Conservation (phyloP, 257 asterid genomes). For the Lantana camara region DNA sequence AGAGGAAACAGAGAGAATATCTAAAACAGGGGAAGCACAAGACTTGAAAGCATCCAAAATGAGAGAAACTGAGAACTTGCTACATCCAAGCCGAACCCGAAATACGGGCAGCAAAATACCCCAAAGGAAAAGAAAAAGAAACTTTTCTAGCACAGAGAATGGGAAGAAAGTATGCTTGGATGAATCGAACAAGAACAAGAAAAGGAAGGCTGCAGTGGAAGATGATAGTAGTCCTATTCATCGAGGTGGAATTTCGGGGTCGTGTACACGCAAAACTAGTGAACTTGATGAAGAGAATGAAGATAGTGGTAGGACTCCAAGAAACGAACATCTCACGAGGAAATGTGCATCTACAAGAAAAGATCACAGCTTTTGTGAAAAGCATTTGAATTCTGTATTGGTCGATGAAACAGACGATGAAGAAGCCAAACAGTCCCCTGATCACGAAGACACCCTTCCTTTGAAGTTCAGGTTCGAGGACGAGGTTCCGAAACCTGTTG, state of each 20-base stretch:
- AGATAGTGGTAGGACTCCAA: not conserved
- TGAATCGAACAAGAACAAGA: too few relatives aligned
- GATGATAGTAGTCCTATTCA: too few relatives aligned
- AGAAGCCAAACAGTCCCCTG: not conserved
- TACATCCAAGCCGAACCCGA: too few relatives aligned
- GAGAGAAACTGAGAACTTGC: too few relatives aligned
- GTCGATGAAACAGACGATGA: not conserved
- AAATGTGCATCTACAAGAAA: not conserved
- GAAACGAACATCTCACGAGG: not conserved
- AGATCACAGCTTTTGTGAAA: not conserved
- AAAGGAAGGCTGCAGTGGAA: too few relatives aligned
- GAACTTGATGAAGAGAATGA: not conserved
- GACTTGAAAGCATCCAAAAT: too few relatives aligned
- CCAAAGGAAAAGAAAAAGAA: too few relatives aligned
- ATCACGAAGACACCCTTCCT: conserved; percentile 11
- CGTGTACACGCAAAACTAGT: too few relatives aligned
- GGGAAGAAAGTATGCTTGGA: not conserved
- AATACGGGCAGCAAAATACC: too few relatives aligned
- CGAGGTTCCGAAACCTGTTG: conserved; percentile 24
- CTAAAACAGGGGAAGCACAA: too few relatives aligned
- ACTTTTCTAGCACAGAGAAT: not conserved
- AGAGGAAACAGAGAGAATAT: too few relatives aligned
- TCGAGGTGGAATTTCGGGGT: too few relatives aligned
- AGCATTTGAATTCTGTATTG: conserved; percentile 3
- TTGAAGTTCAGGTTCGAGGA: conserved; percentile 35